These are phyloP conservation scores for Macrophomina pseudophaseolina DNA, from an alignment of 2,329 filamentous ascomycete genomes.

Conservation along the genomic window DNA sequence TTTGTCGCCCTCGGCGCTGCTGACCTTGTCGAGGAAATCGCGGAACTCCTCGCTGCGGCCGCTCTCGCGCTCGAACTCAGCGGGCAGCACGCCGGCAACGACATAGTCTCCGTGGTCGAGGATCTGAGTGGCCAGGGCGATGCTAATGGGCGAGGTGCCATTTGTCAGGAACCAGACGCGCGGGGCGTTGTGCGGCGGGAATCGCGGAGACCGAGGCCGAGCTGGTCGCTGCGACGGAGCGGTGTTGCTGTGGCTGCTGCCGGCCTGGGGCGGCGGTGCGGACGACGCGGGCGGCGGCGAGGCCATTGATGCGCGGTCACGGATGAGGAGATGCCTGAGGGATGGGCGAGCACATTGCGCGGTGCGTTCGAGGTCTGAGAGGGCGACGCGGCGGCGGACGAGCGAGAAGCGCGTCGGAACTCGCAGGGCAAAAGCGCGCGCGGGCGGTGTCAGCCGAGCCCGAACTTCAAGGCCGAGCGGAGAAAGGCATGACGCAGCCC, in stretches of 20 bases:
- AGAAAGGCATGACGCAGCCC: conserved; percentile 4
- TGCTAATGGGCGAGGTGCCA: conserved; percentile 81
- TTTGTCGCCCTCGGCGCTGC: conserved; percentile 56
- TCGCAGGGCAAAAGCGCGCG: neutral
- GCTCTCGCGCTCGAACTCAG: conserved; percentile 74
- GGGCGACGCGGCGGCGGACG: conserved; percentile 9
- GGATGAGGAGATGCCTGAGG: neutral
- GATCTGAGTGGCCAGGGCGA: conserved; percentile 79
- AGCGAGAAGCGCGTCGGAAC: neutral
- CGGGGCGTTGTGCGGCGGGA: conserved; percentile 68
- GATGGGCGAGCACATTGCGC: neutral
- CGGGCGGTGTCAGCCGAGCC: conserved; percentile 2
- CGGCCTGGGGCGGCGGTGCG: neutral
- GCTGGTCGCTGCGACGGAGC: conserved; percentile 37
- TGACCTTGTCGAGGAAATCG: conserved; percentile 70
- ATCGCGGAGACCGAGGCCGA: conserved; percentile 53
- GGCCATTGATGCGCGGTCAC: conserved; percentile 11
- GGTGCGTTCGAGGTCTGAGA: neutral
- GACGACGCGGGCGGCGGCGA: conserved; percentile 17
- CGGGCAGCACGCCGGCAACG: conserved; percentile 78
- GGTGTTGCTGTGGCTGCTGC: neutral
- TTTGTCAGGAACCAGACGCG: conserved; percentile 93
- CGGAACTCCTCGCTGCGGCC: conserved; percentile 77
- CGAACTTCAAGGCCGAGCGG: neutral
- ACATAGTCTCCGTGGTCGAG: conserved; percentile 92